Evolutionary conservation across 1,284 basidiomycete genomes (phyloP).

Genomic region (Fomes fomentarius): DNA sequence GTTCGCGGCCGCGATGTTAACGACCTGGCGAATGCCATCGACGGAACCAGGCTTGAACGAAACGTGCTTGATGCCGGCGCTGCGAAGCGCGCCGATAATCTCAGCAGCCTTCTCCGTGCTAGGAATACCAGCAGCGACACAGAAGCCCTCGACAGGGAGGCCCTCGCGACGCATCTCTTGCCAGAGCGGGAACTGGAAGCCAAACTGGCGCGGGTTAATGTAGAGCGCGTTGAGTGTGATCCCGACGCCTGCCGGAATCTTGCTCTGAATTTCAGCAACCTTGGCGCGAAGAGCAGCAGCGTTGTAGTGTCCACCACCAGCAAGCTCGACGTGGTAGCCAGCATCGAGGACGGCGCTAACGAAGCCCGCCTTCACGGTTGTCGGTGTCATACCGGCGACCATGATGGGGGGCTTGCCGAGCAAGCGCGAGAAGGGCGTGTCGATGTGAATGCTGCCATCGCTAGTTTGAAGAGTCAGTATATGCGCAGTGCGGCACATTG

Average conservation of each 20-base stretch:
- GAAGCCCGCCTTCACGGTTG: slow-evolving; percentile 91
- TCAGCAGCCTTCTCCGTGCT: slow-evolving; percentile 88
- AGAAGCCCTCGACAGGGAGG: slow-evolving; percentile 95
- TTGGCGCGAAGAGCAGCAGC: slow-evolving; percentile 86
- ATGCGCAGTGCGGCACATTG: not conserved
- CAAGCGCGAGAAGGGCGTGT: slow-evolving; percentile 95
- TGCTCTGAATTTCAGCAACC: slow-evolving; percentile 85
- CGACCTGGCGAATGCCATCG: slow-evolving; percentile 95
- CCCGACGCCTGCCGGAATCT: slow-evolving; percentile 86
- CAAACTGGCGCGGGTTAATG: slow-evolving; percentile 98
- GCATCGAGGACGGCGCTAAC: slow-evolving; percentile 92
- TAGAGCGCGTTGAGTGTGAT: slow-evolving; percentile 95
- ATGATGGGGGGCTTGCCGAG: slow-evolving; percentile 96
- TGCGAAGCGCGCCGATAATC: slow-evolving; percentile 51
- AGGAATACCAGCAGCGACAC: slow-evolving; percentile 96
- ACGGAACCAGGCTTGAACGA: slow-evolving; percentile 98
- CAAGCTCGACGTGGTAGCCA: slow-evolving; percentile 95
- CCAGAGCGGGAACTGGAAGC: slow-evolving; percentile 97
- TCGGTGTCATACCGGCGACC: slow-evolving; percentile 99
- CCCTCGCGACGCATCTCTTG: slow-evolving; percentile 97
- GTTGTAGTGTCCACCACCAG: slow-evolving; percentile 98
- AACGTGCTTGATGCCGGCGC: slow-evolving; percentile 90
- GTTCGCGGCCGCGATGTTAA: slow-evolving; percentile 94
- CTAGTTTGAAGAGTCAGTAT: slow-evolving; percentile 41
- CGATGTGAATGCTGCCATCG: slow-evolving; percentile 89